phyloP scores from a whole-genome alignment of 2,329 filamentous ascomycete genomes.

The Myotisia sp. region DNA sequence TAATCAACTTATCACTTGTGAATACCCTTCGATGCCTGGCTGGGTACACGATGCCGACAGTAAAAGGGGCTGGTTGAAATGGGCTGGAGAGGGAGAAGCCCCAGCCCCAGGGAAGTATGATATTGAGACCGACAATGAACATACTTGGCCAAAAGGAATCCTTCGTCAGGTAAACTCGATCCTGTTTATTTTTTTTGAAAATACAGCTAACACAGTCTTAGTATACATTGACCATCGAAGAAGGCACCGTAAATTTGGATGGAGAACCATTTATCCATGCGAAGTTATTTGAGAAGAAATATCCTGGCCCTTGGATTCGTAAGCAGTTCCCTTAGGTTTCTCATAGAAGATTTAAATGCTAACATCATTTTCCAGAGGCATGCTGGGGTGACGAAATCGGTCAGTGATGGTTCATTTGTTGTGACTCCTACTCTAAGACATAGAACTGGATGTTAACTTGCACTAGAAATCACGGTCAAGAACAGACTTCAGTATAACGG shows the following conservation, averaged over 20 bases:
- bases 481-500: conserved; percentile 14
- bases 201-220: conserved; percentile 1
- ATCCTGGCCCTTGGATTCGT: conserved; percentile 20
- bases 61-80: conserved; percentile 10
- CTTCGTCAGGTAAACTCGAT: conserved; percentile 5
- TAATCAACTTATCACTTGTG: conserved; percentile 7
- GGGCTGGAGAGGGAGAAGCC: conserved; percentile 5
- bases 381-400: conserved; percentile 23
- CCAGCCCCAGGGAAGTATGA: conserved; percentile 5
- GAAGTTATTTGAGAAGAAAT: conserved; percentile 18
- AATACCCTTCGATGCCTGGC: conserved; percentile 8
- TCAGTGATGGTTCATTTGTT: neutral
- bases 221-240: conserved; percentile 1
- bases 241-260: conserved; percentile 3
- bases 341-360: neutral
- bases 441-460: too few species aligned
- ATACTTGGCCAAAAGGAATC: conserved; percentile 7
- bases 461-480: conserved; percentile 15
- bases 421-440: neutral
- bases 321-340: neutral
- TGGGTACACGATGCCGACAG: conserved; percentile 5
- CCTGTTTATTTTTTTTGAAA: neutral
- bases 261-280: conserved; percentile 1
- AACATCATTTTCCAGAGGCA: conserved; percentile 15
- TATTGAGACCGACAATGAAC: conserved; percentile 9